These are phyloP conservation scores for Epichloe bromicola DNA, from an alignment of 2,329 filamentous ascomycete genomes.

Conservation along the genomic window DNA sequence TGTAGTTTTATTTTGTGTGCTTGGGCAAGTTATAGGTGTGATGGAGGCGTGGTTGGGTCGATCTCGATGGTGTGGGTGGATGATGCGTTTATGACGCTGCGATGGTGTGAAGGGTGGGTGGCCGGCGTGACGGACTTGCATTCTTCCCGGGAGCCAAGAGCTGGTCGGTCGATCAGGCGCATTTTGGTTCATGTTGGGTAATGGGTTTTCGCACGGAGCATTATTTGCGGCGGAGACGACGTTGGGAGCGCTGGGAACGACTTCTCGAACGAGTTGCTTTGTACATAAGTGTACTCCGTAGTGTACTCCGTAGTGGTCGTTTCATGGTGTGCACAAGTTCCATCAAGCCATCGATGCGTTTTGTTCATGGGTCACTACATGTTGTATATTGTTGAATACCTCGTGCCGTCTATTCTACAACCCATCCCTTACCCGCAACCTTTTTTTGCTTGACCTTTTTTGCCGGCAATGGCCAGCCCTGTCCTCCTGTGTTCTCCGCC, in stretches of 20 bases:
- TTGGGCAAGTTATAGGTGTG: not conserved
- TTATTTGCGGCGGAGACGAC: too few species aligned
- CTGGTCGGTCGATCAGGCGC: too few species aligned
- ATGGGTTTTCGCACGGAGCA: too few species aligned
- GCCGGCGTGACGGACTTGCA: not conserved
- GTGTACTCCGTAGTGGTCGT: too few species aligned
- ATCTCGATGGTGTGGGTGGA: not conserved
- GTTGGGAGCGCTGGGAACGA: too few species aligned
- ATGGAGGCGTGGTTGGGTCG: not conserved
- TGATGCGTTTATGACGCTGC: conserved; percentile 4
- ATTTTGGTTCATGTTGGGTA: too few species aligned
- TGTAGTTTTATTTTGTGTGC: not conserved
- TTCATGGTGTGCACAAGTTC: too few species aligned
- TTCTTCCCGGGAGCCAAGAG: not conserved
- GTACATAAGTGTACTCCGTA: too few species aligned
- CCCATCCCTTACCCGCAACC: conserved; percentile 60
- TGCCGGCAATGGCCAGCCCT: conserved; percentile 78
- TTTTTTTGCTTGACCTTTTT: conserved; percentile 72
- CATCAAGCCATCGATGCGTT: too few species aligned
- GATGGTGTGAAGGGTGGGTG: not conserved
- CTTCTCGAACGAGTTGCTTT: too few species aligned
- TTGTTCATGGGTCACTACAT: not conserved
- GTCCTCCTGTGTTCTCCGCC: conserved; percentile 50
- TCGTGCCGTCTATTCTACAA: conserved; percentile 38
- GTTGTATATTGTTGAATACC: not conserved